These are phyloP conservation scores for Euphorbia tirucalli DNA, from an alignment of 345 rosid genomes.

Conservation along the genomic window DNA sequence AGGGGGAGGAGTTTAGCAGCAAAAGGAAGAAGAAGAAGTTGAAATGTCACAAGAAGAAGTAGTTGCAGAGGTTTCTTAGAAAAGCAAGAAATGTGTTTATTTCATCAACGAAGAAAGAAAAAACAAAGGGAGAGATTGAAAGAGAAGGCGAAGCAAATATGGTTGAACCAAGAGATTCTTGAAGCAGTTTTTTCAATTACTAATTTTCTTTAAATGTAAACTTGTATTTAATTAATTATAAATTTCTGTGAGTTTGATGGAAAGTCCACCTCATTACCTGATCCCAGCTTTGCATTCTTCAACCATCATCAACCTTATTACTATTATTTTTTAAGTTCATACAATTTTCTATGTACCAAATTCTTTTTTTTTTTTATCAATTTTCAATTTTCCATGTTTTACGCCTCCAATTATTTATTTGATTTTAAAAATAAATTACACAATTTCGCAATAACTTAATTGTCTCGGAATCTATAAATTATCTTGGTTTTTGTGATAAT, in stretches of 20 bases:
- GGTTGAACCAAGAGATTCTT: constrained; percentile 11
- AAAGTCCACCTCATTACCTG: constrained; percentile 27
- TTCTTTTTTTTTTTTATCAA: no score
- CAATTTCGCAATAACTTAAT: no score
- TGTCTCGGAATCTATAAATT: no score
- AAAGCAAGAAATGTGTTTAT: constrained; percentile 17
- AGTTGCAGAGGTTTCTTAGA: constrained; percentile 32
- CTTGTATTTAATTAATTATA: background rate
- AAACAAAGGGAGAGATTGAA: constrained; percentile 19
- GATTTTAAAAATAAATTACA: no score
- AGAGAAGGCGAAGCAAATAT: constrained; percentile 37
- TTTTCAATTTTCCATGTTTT: no score
- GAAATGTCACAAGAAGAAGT: constrained; percentile 39
- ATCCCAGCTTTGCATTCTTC: constrained; percentile 9
- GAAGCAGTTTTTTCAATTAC: no score
- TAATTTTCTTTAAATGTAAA: background rate
- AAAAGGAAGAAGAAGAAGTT: constrained; percentile 19
- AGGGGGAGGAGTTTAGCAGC: constrained; percentile 5
- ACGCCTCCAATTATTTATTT: no score
- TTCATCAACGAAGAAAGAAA: constrained; percentile 11
- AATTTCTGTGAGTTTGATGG: constrained; percentile 3
- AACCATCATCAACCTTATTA: constrained; percentile 10
- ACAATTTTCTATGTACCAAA: no score
- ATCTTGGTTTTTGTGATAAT: no score
- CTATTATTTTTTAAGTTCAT: background rate